phyloP scores from a whole-genome alignment of 345 rosid genomes.

The Populus ilicifolia region DNA sequence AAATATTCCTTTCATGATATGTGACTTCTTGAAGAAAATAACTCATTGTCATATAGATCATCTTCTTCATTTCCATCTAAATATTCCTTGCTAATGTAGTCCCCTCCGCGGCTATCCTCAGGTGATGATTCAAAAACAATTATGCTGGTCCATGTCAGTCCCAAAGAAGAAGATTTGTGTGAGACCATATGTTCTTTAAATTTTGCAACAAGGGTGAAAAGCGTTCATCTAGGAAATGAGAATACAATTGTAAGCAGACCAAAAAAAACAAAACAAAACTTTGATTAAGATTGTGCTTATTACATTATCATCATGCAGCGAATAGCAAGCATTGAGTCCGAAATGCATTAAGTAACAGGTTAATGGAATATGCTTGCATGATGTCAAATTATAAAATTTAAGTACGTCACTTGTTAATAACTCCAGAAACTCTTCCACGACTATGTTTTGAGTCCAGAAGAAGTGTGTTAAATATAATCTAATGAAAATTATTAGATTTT shows the following conservation, averaged over 20 bases:
- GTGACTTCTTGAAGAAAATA: background rate
- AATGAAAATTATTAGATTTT: too few relatives aligned
- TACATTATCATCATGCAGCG: background rate
- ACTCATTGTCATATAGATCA: background rate
- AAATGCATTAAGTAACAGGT: too few relatives aligned
- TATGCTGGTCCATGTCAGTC: conserved; percentile 83
- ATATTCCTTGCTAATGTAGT: background rate
- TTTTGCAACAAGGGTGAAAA: conserved; percentile 66
- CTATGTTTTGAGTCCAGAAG: too few relatives aligned
- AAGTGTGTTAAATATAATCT: too few relatives aligned
- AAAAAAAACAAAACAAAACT: background rate
- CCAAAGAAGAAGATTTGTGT: conserved; percentile 75
- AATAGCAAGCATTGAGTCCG: too few relatives aligned
- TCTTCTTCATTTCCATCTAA: background rate
- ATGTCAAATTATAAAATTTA: too few relatives aligned
- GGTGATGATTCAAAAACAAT: conserved; percentile 79
- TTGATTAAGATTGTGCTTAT: background rate
- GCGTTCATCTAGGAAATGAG: conserved; percentile 53
- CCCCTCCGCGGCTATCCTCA: conserved; percentile 14
- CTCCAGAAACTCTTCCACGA: too few relatives aligned
- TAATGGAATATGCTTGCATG: too few relatives aligned
- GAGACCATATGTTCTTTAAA: conserved; percentile 74
- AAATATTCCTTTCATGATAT: too few relatives aligned
- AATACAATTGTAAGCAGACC: conserved; percentile 47
- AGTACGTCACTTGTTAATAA: too few relatives aligned